Evolutionary conservation across 371 early-diverging fungal genomes (phyloP).

Genomic region (Saksenaea vasiformis): DNA sequence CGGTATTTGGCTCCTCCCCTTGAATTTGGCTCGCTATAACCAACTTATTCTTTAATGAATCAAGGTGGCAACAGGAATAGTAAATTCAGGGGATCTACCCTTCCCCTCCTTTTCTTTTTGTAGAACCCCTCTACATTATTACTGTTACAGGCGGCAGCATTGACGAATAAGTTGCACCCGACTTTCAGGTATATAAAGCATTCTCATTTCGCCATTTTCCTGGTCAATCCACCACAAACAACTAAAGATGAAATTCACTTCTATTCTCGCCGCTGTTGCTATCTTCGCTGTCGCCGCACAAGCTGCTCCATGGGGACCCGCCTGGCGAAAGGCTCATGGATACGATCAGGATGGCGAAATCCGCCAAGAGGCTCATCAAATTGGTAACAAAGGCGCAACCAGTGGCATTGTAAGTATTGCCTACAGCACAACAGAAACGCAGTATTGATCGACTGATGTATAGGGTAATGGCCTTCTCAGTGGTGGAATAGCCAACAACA

Average conservation of each 20-base stretch:
- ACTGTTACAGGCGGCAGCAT: background rate
- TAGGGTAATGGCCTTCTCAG: background rate
- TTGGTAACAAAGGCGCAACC: background rate
- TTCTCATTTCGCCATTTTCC: background rate
- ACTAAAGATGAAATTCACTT: conserved; percentile 33
- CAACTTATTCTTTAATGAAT: background rate
- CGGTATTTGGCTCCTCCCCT: background rate
- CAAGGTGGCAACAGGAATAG: background rate
- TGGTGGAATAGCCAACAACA: background rate
- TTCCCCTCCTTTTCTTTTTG: background rate
- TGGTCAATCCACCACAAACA: conserved; percentile 4
- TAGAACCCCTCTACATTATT: background rate
- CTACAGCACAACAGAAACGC: background rate
- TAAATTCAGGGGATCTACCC: background rate
- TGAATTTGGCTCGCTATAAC: background rate
- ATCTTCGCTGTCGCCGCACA: conserved; percentile 18
- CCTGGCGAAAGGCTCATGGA: background rate
- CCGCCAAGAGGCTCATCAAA: background rate
- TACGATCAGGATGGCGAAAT: background rate
- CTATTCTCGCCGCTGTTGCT: conserved; percentile 23
- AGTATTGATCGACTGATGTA: background rate
- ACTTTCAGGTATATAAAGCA: background rate
- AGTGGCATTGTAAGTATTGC: background rate
- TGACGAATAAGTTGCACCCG: background rate
- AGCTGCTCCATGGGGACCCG: conserved; percentile 22